Percentiles rank a stretch among this genome's conserved stretches.
Conservation (phyloP, 2,329 filamentous ascomycete species). For the Fusarium coffeatum region DNA sequence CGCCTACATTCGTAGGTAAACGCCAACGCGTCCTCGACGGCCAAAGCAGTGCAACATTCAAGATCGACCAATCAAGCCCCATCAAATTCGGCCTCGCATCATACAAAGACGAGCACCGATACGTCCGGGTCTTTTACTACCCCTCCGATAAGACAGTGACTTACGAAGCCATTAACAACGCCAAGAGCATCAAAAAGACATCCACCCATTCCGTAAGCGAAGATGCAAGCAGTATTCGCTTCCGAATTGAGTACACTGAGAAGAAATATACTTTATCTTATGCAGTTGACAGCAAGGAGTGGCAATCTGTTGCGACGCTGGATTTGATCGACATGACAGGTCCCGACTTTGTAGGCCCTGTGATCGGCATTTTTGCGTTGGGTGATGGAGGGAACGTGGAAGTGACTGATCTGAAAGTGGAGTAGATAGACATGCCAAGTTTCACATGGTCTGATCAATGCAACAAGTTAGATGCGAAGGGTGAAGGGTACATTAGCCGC, state of each 20-base stretch:
- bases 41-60: background rate
- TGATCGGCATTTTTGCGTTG: conserved; percentile 18
- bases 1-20: conserved; percentile 17
- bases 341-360: conserved; percentile 20
- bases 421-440: conserved; percentile 1
- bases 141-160: background rate
- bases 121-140: background rate
- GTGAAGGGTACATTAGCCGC: background rate
- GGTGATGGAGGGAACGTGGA: background rate
- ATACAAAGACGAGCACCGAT: conserved; percentile 22
- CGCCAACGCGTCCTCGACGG: conserved; percentile 12
- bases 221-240: background rate
- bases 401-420: conserved; percentile 7
- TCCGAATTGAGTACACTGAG: conserved; percentile 19
- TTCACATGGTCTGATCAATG: background rate
- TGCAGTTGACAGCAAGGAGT: background rate
- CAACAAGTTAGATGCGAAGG: background rate
- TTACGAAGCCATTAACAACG: conserved; percentile 2
- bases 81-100: background rate
- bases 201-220: background rate
- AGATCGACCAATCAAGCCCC: background rate
- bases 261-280: conserved; percentile 2
- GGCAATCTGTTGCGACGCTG: conserved; percentile 6
- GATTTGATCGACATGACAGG: conserved; percentile 20
- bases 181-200: conserved; percentile 8